Percentiles rank a stretch among this genome's conserved stretches.
Conservation (phyloP, 192 early-diverging fungal species). For the Gaertneriomyces sp. region DNA sequence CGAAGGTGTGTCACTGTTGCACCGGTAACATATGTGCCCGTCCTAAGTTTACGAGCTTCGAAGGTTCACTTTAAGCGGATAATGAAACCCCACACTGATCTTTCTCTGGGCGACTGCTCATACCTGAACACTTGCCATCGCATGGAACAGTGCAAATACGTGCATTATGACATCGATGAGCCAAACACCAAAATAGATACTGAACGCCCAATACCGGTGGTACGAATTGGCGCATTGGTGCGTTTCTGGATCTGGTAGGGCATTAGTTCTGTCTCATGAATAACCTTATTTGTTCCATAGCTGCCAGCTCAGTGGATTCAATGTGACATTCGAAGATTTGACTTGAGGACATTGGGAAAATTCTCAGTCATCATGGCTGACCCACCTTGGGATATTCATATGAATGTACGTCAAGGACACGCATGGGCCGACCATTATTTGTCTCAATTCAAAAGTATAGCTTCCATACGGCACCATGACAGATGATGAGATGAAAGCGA, state of each 20-base stretch:
- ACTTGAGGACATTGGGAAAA: constrained; percentile 53
- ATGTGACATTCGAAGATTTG: constrained; percentile 57
- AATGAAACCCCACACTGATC: constrained; percentile 47
- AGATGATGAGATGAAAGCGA: constrained; percentile 59
- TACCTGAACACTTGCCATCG: constrained; percentile 66
- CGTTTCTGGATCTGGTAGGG: background rate
- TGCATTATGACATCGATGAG: constrained; percentile 60
- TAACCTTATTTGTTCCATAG: constrained; percentile 13
- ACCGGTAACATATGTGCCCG: background rate
- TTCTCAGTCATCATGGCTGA: constrained; percentile 64
- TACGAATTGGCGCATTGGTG: constrained; percentile 18
- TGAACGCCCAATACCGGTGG: constrained; percentile 16
- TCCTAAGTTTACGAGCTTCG: constrained; percentile 9
- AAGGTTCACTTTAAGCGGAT: constrained; percentile 55
- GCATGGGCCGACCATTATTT: background rate
- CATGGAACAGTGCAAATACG: constrained; percentile 59
- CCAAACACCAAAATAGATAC: constrained; percentile 17
- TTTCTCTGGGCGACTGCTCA: constrained; percentile 57
- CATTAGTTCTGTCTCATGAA: no score
- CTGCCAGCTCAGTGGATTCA: constrained; percentile 61
- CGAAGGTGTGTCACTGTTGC: background rate
- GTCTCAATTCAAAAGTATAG: constrained; percentile 22
- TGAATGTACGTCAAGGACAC: constrained; percentile 28
- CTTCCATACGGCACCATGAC: constrained; percentile 66
- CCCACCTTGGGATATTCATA: constrained; percentile 69